phyloP scores from a whole-genome alignment of 768 basidiomycete species.

The Boletus insuetus region DNA sequence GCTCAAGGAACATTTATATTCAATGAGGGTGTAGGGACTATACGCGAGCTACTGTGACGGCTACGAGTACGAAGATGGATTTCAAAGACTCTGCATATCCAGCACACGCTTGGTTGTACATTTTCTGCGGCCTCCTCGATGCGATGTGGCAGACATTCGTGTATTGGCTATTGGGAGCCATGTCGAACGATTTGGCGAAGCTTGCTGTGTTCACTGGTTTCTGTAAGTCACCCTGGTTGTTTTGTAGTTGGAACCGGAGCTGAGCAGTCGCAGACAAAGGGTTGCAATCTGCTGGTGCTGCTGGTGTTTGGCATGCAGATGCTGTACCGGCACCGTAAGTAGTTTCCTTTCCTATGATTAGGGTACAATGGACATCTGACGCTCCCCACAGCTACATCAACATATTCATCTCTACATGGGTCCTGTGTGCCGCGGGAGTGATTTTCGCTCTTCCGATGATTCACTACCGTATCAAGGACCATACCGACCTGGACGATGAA shows the following conservation, averaged over 20 bases:
- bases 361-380: neutral
- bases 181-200: conserved; percentile 80
- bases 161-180: conserved; percentile 82
- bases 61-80: conserved; percentile 52
- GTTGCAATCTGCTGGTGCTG: conserved; percentile 74
- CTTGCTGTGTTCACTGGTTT: conserved; percentile 81
- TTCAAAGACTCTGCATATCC: conserved; percentile 54
- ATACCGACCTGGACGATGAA: conserved; percentile 52
- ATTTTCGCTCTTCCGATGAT: conserved; percentile 74
- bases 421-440: conserved; percentile 62
- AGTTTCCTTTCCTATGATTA: neutral
- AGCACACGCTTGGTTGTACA: conserved; percentile 58
- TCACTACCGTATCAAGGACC: conserved; percentile 63
- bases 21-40: conserved; percentile 42
- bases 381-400: conserved; percentile 52
- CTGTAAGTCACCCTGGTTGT: conserved; percentile 48
- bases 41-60: conserved; percentile 44
- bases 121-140: conserved; percentile 73
- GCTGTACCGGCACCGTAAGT: conserved; percentile 59
- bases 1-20: neutral
- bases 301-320: conserved; percentile 71
- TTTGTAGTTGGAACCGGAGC: neutral
- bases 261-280: conserved; percentile 54
- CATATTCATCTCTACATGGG: conserved; percentile 73
- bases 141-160: conserved; percentile 84